These are phyloP conservation scores for Zoysia japonica DNA, from an alignment of 176 grass and related monocot species.

Conservation along the genomic window DNA sequence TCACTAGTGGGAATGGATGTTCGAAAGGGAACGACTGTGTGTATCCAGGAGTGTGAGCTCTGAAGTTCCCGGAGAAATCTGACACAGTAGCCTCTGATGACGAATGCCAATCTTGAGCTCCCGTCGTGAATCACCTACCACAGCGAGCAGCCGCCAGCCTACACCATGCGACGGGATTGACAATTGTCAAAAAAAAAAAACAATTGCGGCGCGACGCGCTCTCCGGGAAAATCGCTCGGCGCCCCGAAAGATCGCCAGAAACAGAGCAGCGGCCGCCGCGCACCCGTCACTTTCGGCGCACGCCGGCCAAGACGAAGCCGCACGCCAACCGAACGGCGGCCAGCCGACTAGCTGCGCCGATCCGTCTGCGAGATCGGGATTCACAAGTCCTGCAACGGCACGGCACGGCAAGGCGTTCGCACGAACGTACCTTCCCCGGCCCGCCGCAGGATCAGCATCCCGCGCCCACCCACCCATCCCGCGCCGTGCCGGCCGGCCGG, in stretches of 20 bases:
- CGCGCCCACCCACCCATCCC: conserved; percentile 16
- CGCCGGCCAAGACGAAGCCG: not conserved
- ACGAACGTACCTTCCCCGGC: not conserved
- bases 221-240: not conserved
- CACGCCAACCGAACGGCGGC: conserved; percentile 29
- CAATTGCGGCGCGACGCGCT: not conserved
- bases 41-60: not conserved
- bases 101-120: not conserved
- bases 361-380: not conserved
- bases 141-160: not conserved
- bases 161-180: too few species aligned
- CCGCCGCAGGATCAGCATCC: not conserved
- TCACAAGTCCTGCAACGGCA: conserved; percentile 16
- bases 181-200: too few species aligned
- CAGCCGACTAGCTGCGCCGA: not conserved
- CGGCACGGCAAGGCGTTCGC: not conserved
- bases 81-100: too few species aligned
- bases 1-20: not conserved
- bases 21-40: not conserved
- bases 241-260: not conserved
- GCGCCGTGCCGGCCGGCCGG: conserved; percentile 37
- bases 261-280: not conserved
- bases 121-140: not conserved
- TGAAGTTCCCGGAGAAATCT: not conserved
- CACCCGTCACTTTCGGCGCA: conserved; percentile 25